Conservation (phyloP, 179 eudicot genomes). For the Spinacia oleracea region DNA sequence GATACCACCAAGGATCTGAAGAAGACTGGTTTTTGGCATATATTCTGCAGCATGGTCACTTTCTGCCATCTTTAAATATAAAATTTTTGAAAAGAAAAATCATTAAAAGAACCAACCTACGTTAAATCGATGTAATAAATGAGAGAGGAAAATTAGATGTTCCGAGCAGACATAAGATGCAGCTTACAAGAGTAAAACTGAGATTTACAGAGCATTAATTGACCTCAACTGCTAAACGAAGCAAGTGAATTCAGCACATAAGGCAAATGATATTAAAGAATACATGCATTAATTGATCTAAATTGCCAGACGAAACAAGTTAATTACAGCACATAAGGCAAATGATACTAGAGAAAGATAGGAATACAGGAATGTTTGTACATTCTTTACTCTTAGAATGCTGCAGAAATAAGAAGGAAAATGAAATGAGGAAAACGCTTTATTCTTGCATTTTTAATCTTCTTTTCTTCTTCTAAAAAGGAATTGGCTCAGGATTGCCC, state of each 20-base stretch:
- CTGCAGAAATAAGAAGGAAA: neutral
- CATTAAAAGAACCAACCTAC: neutral
- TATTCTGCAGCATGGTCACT: conserved; percentile 68
- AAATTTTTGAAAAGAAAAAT: conserved; percentile 9
- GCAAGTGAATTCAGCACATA: neutral
- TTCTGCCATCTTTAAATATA: conserved; percentile 67
- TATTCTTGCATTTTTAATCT: too few species aligned
- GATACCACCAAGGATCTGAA: conserved; percentile 59
- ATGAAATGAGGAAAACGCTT: neutral
- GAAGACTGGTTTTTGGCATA: conserved; percentile 62
- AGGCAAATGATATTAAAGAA: neutral
- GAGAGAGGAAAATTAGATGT: neutral
- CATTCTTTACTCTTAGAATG: neutral
- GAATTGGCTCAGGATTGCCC: too few species aligned
- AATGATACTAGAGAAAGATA: neutral
- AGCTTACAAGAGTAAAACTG: neutral
- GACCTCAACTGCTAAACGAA: neutral
- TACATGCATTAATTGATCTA: neutral
- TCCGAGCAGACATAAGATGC: neutral
- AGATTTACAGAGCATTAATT: neutral
- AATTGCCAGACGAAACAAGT: neutral
- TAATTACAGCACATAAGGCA: neutral
- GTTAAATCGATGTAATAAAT: neutral
- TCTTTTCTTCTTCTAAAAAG: too few species aligned
- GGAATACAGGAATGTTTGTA: neutral